phyloP scores from a whole-genome alignment of 2,329 filamentous ascomycete genomes.

The Hypoxylon sp. region DNA sequence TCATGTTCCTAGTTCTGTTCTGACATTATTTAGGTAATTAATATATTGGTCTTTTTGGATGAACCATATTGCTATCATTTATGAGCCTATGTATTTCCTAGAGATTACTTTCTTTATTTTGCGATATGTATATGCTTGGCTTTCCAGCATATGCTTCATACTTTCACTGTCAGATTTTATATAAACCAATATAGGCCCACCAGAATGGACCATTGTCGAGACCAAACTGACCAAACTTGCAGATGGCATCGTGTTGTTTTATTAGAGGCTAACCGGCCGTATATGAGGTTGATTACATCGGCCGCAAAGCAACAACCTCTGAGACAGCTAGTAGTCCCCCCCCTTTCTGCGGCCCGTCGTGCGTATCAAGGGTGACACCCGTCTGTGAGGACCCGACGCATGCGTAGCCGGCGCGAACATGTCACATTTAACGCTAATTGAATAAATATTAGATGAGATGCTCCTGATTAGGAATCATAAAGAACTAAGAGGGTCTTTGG shows the following conservation, averaged over 20 bases:
- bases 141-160: too few relatives aligned
- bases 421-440: conserved; percentile 7
- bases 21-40: not conserved
- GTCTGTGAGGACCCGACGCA: conserved; percentile 22
- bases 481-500: too few relatives aligned
- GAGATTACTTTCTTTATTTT: too few relatives aligned
- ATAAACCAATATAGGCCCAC: too few relatives aligned
- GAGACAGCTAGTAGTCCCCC: conserved; percentile 13
- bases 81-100: conserved; percentile 1
- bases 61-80: too few relatives aligned
- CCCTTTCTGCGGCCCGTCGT: conserved; percentile 21
- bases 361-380: conserved; percentile 20
- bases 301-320: conserved; percentile 5
- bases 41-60: too few relatives aligned
- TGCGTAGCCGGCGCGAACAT: conserved; percentile 18
- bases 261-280: conserved; percentile 5
- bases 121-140: too few relatives aligned
- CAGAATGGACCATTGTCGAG: too few relatives aligned
- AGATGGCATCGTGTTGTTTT: conserved; percentile 18
- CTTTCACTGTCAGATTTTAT: too few relatives aligned
- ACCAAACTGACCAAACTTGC: too few relatives aligned
- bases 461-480: conserved; percentile 3
- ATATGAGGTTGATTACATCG: conserved; percentile 4
- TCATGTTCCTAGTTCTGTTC: conserved; percentile 16
- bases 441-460: not conserved